A percentile compares a stretch with the other conserved stretches of the same genome.
Evolutionary conservation across 352 stramenopile species (phyloP).

Genomic region (Phytophthora lateralis): DNA sequence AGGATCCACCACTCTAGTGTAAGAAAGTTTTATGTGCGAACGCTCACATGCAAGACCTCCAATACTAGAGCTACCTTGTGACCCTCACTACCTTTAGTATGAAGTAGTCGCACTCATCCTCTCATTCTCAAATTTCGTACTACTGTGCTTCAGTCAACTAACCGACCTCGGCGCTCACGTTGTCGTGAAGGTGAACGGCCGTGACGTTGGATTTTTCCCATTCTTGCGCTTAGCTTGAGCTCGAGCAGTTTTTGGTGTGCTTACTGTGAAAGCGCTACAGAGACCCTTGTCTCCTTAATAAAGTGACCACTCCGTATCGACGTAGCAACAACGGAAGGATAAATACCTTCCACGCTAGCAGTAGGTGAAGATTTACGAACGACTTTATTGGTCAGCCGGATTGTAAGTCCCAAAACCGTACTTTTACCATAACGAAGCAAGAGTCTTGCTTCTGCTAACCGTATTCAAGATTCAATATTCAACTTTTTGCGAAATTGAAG

Average conservation of each 20-base stretch:
- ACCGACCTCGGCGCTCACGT: slow-evolving; percentile 38
- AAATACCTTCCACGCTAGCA: too few relatives aligned
- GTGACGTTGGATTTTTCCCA: slow-evolving; percentile 46
- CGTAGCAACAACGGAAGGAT: too few relatives aligned
- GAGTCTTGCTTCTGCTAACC: too few relatives aligned
- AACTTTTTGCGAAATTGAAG: too few relatives aligned
- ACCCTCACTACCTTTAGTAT: slow-evolving; percentile 28
- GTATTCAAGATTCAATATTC: too few relatives aligned
- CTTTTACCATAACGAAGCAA: too few relatives aligned
- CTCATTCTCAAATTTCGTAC: slow-evolving; percentile 34
- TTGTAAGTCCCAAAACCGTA: too few relatives aligned
- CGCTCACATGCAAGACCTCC: background rate
- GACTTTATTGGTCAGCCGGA: too few relatives aligned
- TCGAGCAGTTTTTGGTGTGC: slow-evolving; percentile 1
- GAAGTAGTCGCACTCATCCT: slow-evolving; percentile 49
- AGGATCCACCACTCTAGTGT: slow-evolving; percentile 9
- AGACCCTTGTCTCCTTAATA: too few relatives aligned
- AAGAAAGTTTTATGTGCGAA: background rate
- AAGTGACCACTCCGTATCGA: too few relatives aligned
- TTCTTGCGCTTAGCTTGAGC: slow-evolving; percentile 13
- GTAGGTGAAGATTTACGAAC: too few relatives aligned
- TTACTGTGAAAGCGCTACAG: slow-evolving; percentile 25
- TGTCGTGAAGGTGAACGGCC: slow-evolving; percentile 42
- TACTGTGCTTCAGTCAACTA: too few relatives aligned
- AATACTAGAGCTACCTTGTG: background rate